A percentile compares a stretch with the other conserved stretches of the same genome.
phyloP scores from a whole-genome alignment of 1,284 basidiomycete species.

The Rhodotorula sp. region DNA sequence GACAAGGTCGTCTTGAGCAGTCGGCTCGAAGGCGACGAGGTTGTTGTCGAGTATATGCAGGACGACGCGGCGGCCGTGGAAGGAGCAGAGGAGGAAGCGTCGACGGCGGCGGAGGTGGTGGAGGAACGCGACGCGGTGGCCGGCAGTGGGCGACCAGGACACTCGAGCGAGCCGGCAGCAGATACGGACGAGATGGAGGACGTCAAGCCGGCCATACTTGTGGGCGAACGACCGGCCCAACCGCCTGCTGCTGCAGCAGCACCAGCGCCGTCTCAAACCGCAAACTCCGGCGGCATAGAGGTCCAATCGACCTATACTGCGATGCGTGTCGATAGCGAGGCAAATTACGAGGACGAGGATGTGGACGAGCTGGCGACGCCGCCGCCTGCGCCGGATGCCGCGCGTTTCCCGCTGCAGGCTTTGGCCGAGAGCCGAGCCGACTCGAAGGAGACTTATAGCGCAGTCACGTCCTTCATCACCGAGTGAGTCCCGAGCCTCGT shows the following conservation, averaged over 20 bases:
- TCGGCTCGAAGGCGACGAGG: background rate
- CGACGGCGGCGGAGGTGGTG: background rate
- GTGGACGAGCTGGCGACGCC: conserved; percentile 13
- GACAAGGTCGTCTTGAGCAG: background rate
- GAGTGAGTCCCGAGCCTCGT: conserved; percentile 11
- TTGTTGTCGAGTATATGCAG: conserved; percentile 2
- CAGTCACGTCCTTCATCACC: conserved; percentile 18
- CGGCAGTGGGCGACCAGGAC: background rate
- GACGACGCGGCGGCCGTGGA: background rate
- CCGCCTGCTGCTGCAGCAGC: too few relatives aligned
- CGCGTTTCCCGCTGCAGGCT: conserved; percentile 19
- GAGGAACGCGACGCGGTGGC: background rate
- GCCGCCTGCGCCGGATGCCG: background rate
- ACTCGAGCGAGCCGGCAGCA: background rate
- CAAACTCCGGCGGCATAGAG: background rate
- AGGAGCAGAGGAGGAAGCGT: background rate
- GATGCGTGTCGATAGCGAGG: background rate
- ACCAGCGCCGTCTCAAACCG: background rate
- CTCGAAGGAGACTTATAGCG: conserved; percentile 8
- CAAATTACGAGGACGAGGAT: background rate
- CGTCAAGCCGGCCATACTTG: conserved; percentile 9
- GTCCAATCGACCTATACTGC: background rate
- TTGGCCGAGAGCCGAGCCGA: conserved; percentile 12
- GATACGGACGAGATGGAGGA: background rate
- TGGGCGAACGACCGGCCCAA: background rate